Conservation (phyloP, 495 filamentous ascomycete species). For the Xylaria palmicola region DNA sequence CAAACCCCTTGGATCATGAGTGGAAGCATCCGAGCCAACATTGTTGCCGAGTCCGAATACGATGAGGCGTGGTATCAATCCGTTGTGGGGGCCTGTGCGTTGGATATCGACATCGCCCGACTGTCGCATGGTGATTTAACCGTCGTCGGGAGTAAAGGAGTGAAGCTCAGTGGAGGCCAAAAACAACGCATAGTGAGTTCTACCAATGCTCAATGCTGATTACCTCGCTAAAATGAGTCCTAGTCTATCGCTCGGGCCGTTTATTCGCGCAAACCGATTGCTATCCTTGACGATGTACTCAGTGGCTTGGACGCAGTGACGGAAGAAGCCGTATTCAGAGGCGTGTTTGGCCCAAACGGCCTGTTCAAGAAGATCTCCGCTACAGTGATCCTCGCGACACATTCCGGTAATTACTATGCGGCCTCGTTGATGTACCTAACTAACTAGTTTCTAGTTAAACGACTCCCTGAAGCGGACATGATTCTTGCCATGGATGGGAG, state of each 20-base stretch:
- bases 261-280: conserved; percentile 22
- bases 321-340: conserved; percentile 52
- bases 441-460: conserved; percentile 21
- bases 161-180: conserved; percentile 59
- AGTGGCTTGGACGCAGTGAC: conserved; percentile 35
- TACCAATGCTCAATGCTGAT: background rate
- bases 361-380: conserved; percentile 34
- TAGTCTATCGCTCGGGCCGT: conserved; percentile 28
- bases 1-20: conserved; percentile 55
- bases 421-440: background rate
- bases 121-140: conserved; percentile 54
- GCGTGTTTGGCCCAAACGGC: conserved; percentile 46
- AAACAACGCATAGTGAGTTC: conserved; percentile 50
- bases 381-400: conserved; percentile 25
- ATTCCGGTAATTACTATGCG: conserved; percentile 10
- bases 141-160: conserved; percentile 55
- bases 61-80: conserved; percentile 54
- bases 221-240: background rate
- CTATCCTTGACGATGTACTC: conserved; percentile 32
- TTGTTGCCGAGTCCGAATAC: conserved; percentile 49
- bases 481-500: conserved; percentile 36
- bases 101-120: conserved; percentile 51
- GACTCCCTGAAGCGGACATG: conserved; percentile 37
- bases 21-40: conserved; percentile 53
- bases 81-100: conserved; percentile 53